A percentile compares a stretch with the other conserved stretches of the same genome.
Evolutionary conservation across 345 rosid species (phyloP).

Genomic region (Populus deltoides): DNA sequence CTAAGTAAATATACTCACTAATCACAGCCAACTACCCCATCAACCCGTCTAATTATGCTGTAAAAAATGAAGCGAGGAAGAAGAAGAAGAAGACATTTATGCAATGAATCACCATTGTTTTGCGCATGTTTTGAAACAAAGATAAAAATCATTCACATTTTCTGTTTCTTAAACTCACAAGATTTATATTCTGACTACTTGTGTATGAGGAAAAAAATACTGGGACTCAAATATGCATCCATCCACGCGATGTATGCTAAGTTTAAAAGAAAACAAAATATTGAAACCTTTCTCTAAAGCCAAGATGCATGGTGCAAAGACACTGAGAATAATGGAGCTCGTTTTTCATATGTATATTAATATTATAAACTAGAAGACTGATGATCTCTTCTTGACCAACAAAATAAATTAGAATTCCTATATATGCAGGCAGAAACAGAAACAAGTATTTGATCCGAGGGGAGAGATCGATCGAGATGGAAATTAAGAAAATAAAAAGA

Average conservation of each 20-base stretch:
- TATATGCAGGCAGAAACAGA: not conserved
- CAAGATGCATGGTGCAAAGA: not conserved
- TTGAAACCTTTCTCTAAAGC: not conserved
- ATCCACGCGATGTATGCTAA: not conserved
- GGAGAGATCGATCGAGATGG: not conserved
- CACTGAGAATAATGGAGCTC: not conserved
- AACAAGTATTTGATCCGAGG: no score
- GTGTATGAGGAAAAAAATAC: no score
- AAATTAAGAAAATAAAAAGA: no score
- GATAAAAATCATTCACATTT: not conserved
- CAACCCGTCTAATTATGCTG: not conserved
- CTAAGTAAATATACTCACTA: not conserved
- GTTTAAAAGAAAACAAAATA: not conserved
- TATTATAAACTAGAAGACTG: not conserved
- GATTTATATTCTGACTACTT: not conserved
- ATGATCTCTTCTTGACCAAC: not conserved
- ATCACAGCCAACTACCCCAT: slow-evolving; percentile 7
- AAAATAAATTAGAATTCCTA: not conserved
- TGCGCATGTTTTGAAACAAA: not conserved
- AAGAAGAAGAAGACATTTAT: not conserved
- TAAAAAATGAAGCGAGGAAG: not conserved
- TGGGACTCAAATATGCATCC: not conserved
- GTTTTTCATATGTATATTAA: not conserved
- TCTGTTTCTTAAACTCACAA: not conserved
- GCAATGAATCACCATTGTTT: not conserved